Conservation (phyloP, 73 alveolate species). For the Uronychia binucleata region DNA sequence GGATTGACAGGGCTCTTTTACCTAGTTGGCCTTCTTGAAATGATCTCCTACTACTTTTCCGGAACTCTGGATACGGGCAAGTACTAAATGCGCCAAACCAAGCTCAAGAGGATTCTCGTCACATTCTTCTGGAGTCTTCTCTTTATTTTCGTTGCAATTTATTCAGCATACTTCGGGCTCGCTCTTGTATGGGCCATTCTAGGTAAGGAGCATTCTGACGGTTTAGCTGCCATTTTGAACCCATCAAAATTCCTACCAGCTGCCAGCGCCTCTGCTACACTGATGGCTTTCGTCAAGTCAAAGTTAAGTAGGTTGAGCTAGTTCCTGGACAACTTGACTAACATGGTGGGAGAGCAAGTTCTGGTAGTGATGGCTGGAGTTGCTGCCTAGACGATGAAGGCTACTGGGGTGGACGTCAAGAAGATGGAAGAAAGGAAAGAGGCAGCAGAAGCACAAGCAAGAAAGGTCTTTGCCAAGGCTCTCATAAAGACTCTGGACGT, state of each 20-base stretch:
- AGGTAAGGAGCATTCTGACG: too few relatives aligned
- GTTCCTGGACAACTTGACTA: background rate
- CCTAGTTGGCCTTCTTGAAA: conserved; percentile 5
- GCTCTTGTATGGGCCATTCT: conserved; percentile 18
- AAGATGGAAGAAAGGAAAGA: too few relatives aligned
- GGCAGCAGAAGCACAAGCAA: too few relatives aligned
- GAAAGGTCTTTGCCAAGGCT: too few relatives aligned
- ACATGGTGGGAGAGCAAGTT: too few relatives aligned
- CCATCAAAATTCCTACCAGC: conserved; percentile 25
- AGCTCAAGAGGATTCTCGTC: background rate
- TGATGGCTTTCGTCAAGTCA: background rate
- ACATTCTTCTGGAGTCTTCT: background rate
- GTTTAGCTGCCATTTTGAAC: conserved; percentile 21
- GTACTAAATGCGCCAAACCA: background rate
- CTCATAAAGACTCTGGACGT: too few relatives aligned
- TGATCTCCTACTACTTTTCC: conserved; percentile 10
- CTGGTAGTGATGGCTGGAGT: background rate
- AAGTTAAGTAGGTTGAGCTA: background rate
- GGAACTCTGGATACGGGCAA: conserved; percentile 15
- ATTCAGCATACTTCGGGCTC: background rate
- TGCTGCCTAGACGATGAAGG: background rate
- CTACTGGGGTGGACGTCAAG: background rate
- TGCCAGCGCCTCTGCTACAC: conserved; percentile 7
- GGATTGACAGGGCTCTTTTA: background rate
- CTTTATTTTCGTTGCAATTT: background rate